A percentile compares a stretch with the other conserved stretches of the same genome.
These are phyloP conservation scores for Tulasnella calospora DNA, from an alignment of 768 basidiomycete genomes.

Conservation along the genomic window DNA sequence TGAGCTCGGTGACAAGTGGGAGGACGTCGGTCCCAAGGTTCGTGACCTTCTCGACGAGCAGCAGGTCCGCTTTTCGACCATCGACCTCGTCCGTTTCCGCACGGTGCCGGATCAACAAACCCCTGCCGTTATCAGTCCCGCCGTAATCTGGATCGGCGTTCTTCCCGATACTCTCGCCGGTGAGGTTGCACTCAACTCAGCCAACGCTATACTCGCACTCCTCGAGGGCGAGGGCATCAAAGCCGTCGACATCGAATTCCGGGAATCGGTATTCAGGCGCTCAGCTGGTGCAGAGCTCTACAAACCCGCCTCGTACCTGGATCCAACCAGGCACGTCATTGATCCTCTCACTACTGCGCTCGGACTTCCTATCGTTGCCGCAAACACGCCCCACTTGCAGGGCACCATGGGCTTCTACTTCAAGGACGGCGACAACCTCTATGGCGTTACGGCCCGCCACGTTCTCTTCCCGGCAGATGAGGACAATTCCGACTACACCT, in stretches of 20 bases:
- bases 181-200: constrained; percentile 11
- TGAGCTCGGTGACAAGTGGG: too few relatives aligned
- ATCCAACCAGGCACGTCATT: neutral
- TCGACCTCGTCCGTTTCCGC: too few relatives aligned
- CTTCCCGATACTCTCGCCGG: constrained; percentile 9
- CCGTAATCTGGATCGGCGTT: constrained; percentile 27
- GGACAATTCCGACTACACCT: constrained; percentile 22
- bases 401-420: constrained; percentile 40
- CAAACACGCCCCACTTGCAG: constrained; percentile 32
- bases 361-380: constrained; percentile 34
- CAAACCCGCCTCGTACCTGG: neutral
- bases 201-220: constrained; percentile 12
- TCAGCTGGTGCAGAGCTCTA: neutral
- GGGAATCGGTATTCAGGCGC: constrained; percentile 4
- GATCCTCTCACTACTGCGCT: constrained; percentile 8
- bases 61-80: too few relatives aligned
- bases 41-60: too few relatives aligned
- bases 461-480: constrained; percentile 25
- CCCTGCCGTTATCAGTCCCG: too few relatives aligned
- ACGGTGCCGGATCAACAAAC: too few relatives aligned
- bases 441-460: constrained; percentile 29
- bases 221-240: constrained; percentile 15
- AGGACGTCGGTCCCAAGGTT: too few relatives aligned
- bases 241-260: constrained; percentile 6
- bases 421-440: constrained; percentile 27